Conservation (phyloP, 176 grass and related monocot species). For the Neostapfia colusana region DNA sequence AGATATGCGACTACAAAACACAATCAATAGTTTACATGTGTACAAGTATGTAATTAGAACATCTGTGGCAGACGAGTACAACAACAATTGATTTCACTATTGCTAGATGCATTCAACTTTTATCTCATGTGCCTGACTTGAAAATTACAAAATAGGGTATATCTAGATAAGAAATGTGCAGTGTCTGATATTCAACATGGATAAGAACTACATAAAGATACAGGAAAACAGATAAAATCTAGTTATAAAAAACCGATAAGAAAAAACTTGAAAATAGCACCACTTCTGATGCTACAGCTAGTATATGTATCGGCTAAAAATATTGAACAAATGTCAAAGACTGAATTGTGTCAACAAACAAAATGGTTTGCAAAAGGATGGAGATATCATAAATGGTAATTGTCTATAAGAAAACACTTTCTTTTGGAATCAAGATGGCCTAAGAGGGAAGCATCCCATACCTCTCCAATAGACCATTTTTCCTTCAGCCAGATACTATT, state of each 20-base stretch:
- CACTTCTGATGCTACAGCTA: not conserved
- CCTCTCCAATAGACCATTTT: conserved; percentile 84
- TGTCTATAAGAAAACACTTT: not conserved
- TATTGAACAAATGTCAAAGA: not conserved
- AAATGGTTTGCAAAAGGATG: not conserved
- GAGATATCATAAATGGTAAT: conserved; percentile 6
- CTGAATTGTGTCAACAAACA: not conserved
- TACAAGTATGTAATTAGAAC: not conserved
- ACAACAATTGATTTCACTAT: not conserved
- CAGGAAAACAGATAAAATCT: not conserved
- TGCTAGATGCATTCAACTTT: not conserved
- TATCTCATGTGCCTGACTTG: not conserved
- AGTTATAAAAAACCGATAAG: not conserved
- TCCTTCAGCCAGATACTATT: conserved; percentile 87
- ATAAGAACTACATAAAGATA: not conserved
- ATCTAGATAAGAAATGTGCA: not conserved
- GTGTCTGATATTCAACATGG: not conserved
- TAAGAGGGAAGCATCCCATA: conserved; percentile 34
- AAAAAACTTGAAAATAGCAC: not conserved
- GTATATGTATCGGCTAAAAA: not conserved
- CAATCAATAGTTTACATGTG: not conserved
- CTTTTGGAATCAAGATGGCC: not conserved
- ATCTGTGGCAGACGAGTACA: not conserved
- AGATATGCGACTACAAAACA: not conserved
- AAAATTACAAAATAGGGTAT: not conserved